A percentile compares a stretch with the other conserved stretches of the same genome.
phyloP scores from a whole-genome alignment of 495 filamentous ascomycete genomes.

The Evernia prunastri region DNA sequence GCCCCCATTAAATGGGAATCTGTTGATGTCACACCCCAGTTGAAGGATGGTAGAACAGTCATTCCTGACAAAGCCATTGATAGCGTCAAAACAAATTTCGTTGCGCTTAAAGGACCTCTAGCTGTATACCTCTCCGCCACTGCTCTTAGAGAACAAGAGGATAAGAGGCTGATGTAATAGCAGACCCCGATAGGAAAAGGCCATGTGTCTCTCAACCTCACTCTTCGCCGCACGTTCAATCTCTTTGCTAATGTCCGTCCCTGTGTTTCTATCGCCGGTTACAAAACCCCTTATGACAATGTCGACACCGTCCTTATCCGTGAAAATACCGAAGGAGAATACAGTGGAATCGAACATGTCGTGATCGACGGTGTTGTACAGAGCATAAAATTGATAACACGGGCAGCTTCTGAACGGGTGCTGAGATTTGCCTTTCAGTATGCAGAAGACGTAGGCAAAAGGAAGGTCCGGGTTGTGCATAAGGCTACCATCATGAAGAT shows the following conservation, averaged over 20 bases:
- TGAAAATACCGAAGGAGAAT: conserved; percentile 99
- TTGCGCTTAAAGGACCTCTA: conserved; percentile 94
- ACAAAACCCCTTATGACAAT: conserved; percentile 97
- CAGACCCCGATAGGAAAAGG: conserved; percentile 97
- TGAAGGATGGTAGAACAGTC: conserved; percentile 88
- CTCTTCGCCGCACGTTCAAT: conserved; percentile 97
- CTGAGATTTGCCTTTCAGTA: conserved; percentile 97
- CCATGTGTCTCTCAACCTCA: conserved; percentile 97
- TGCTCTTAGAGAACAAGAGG: conserved; percentile 12
- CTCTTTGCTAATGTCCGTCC: conserved; percentile 98
- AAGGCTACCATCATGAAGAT: conserved; percentile 99
- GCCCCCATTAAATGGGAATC: conserved; percentile 93
- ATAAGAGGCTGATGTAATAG: conserved; percentile 12
- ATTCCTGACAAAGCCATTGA: conserved; percentile 87
- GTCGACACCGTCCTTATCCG: conserved; percentile 97
- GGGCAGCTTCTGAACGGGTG: conserved; percentile 87
- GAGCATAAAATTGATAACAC: conserved; percentile 98
- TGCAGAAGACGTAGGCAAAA: conserved; percentile 81
- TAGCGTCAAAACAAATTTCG: conserved; percentile 85
- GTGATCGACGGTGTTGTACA: conserved; percentile 97
- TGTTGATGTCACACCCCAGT: conserved; percentile 85
- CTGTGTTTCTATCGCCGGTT: conserved; percentile 91
- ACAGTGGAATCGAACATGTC: conserved; percentile 98
- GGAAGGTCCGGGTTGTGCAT: conserved; percentile 94
- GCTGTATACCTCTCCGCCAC: conserved; percentile 56